Percentiles rank a stretch among this genome's conserved stretches.
These are phyloP conservation scores for Pseudognaphalium luteoalbum DNA, from an alignment of 129 eudicot species.

Conservation along the genomic window DNA sequence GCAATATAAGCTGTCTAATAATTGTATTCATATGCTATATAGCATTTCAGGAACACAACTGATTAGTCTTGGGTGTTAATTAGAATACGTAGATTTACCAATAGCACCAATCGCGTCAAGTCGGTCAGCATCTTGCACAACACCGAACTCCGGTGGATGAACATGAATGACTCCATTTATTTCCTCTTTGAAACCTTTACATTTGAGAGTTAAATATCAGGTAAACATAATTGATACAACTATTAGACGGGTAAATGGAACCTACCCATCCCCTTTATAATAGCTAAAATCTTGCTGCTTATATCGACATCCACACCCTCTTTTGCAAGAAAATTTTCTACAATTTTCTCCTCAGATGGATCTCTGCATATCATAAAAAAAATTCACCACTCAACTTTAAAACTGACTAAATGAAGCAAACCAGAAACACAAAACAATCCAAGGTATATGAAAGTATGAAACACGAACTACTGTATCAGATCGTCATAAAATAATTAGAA, in stretches of 20 bases:
- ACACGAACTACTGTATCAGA: background rate
- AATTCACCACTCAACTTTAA: constrained; percentile 13
- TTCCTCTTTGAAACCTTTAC: constrained; percentile 91
- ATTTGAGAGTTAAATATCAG: constrained; percentile 16
- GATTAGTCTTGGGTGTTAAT: background rate
- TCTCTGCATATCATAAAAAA: constrained; percentile 40
- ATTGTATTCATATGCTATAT: background rate
- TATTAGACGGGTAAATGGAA: constrained; percentile 12
- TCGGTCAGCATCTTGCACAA: constrained; percentile 99
- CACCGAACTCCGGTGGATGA: constrained; percentile 60
- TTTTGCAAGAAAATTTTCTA: constrained; percentile 67
- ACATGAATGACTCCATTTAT: constrained; percentile 45
- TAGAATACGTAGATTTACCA: constrained; percentile 47
- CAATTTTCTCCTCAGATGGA: constrained; percentile 75
- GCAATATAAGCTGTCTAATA: background rate
- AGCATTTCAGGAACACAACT: background rate
- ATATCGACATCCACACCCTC: constrained; percentile 65
- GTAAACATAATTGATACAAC: constrained; percentile 1
- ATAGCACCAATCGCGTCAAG: constrained; percentile 99
- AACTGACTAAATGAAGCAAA: background rate
- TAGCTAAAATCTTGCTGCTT: constrained; percentile 54
- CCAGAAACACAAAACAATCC: background rate
- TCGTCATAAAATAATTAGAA: background rate
- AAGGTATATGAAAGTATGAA: background rate
- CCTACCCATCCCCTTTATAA: constrained; percentile 85